phyloP scores from a whole-genome alignment of 495 filamentous ascomycete species.

The Evernia prunastri region DNA sequence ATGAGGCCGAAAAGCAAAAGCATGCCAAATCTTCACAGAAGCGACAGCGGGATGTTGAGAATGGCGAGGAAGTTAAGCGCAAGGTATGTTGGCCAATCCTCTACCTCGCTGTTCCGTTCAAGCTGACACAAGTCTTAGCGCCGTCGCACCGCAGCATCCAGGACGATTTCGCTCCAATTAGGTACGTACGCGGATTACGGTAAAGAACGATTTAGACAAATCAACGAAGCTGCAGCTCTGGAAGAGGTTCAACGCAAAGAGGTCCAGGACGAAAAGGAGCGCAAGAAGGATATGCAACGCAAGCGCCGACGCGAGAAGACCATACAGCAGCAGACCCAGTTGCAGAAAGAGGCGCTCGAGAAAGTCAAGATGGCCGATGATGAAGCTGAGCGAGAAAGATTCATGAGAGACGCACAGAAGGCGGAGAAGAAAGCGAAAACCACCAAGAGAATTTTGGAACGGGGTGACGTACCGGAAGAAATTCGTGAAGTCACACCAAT shows the following conservation, averaged over 20 bases:
- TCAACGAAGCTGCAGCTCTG: conserved; percentile 62
- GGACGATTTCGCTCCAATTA: conserved; percentile 47
- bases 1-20: conserved; percentile 49
- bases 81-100: conserved; percentile 43
- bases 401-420: conserved; percentile 71
- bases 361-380: conserved; percentile 69
- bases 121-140: conserved; percentile 40
- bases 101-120: conserved; percentile 27
- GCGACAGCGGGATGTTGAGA: conserved; percentile 54
- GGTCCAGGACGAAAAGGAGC: conserved; percentile 90
- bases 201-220: conserved; percentile 47
- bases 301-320: conserved; percentile 97
- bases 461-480: conserved; percentile 76
- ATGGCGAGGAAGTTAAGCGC: conserved; percentile 50
- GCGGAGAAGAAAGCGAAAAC: conserved; percentile 83
- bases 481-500: conserved; percentile 66
- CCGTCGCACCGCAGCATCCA: conserved; percentile 46
- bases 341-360: conserved; percentile 72
- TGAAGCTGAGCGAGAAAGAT: conserved; percentile 68
- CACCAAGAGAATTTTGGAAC: conserved; percentile 73
- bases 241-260: conserved; percentile 84
- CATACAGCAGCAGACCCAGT: conserved; percentile 75
- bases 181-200: conserved; percentile 48
- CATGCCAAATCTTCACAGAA: conserved; percentile 52
- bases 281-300: conserved; percentile 99